Evolutionary conservation across 2,329 filamentous ascomycete species (phyloP).

Genomic region (Coniochaeta prunicola): DNA sequence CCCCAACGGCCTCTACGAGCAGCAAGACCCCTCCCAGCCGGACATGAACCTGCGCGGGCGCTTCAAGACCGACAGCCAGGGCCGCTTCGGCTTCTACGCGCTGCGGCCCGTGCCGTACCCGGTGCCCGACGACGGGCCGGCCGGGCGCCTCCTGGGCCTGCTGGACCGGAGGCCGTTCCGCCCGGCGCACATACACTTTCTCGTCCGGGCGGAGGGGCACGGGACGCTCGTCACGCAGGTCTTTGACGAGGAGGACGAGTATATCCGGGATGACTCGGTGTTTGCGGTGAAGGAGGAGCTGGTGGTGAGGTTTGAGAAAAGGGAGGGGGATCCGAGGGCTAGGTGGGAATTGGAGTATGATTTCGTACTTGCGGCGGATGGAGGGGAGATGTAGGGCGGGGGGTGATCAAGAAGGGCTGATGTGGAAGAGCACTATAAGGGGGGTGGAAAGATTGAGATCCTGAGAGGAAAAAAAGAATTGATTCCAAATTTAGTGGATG

Average conservation of each 20-base stretch:
- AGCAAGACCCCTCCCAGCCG: constrained; percentile 63
- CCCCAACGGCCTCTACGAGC: constrained; percentile 58
- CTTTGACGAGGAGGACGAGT: constrained; percentile 54
- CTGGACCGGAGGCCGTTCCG: constrained; percentile 26
- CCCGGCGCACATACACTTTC: constrained; percentile 31
- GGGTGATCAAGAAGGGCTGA: not conserved
- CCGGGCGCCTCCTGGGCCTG: constrained; percentile 22
- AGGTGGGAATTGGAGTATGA: constrained; percentile 25
- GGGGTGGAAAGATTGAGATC: not conserved
- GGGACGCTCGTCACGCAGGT: constrained; percentile 66
- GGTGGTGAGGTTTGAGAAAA: constrained; percentile 23
- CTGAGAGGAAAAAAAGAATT: not conserved
- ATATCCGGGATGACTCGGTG: constrained; percentile 38
- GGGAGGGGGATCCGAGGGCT: constrained; percentile 19
- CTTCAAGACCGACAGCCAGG: constrained; percentile 59
- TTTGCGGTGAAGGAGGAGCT: constrained; percentile 33
- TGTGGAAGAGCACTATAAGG: not conserved
- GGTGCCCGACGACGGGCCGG: constrained; percentile 25
- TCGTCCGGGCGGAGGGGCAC: constrained; percentile 45
- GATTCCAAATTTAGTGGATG: no score
- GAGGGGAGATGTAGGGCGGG: not conserved
- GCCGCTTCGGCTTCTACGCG: constrained; percentile 57
- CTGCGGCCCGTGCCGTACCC: constrained; percentile 52
- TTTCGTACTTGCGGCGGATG: constrained; percentile 17
- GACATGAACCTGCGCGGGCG: constrained; percentile 70